Percentiles rank a stretch among this genome's conserved stretches.
Conservation (phyloP, 768 basidiomycete genomes). For the Mycena filopes region DNA sequence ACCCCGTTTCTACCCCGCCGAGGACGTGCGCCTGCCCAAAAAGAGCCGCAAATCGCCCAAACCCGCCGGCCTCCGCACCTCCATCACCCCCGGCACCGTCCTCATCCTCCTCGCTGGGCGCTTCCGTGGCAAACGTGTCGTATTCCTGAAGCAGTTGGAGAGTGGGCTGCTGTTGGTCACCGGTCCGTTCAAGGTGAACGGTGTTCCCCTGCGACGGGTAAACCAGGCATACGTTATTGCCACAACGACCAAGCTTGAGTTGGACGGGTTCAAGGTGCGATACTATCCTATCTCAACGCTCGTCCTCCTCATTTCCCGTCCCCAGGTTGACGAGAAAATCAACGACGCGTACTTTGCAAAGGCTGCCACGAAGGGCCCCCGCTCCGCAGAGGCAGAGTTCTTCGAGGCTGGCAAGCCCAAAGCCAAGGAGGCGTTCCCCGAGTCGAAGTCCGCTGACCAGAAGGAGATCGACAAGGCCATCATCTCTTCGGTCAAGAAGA, state of each 20-base stretch:
- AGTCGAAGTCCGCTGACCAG: slow-evolving; percentile 90
- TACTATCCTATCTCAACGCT: background rate
- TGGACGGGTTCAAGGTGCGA: slow-evolving; percentile 77
- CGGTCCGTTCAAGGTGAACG: slow-evolving; percentile 98
- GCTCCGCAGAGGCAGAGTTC: slow-evolving; percentile 96
- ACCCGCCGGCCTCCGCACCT: slow-evolving; percentile 80
- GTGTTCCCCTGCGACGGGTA: slow-evolving; percentile 96
- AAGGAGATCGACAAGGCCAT: slow-evolving; percentile 86
- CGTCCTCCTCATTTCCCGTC: slow-evolving; percentile 14
- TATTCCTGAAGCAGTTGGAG: slow-evolving; percentile 95
- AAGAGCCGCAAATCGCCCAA: slow-evolving; percentile 89
- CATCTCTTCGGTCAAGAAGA: slow-evolving; percentile 88
- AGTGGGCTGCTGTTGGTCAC: slow-evolving; percentile 95
- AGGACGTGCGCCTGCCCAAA: slow-evolving; percentile 92
- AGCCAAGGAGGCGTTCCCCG: slow-evolving; percentile 86
- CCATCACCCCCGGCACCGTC: slow-evolving; percentile 94
- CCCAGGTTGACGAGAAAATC: slow-evolving; percentile 87
- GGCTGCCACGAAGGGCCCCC: slow-evolving; percentile 70
- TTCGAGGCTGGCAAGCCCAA: slow-evolving; percentile 95
- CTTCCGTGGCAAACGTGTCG: slow-evolving; percentile 98
- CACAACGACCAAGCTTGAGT: slow-evolving; percentile 93
- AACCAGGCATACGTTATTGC: slow-evolving; percentile 99
- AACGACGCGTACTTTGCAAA: slow-evolving; percentile 96
- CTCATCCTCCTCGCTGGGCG: slow-evolving; percentile 97
- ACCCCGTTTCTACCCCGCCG: slow-evolving; percentile 93